A percentile compares a stretch with the other conserved stretches of the same genome.
Evolutionary conservation across 208 protist species (phyloP).

Genomic region (Blastocrithidia nonstop): DNA sequence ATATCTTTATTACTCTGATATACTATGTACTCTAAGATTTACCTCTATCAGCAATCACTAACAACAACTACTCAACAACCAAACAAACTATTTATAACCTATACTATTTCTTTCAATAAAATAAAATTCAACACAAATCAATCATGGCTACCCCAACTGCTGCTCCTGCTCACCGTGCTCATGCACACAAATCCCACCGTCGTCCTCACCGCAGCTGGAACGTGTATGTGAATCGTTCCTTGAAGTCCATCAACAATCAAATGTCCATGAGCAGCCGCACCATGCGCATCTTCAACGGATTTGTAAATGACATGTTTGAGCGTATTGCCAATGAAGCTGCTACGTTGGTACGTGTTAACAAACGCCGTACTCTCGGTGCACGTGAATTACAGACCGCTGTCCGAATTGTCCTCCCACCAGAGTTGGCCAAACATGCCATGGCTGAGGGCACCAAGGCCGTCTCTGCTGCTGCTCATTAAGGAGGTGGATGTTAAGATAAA

Average conservation of each 20-base stretch:
- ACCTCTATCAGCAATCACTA: too few species aligned
- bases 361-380: constrained; percentile 89
- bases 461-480: constrained; percentile 54
- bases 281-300: constrained; percentile 97
- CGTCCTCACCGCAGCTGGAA: constrained; percentile 69
- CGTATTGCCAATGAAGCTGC: constrained; percentile 90
- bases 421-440: constrained; percentile 97
- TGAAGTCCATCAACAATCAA: constrained; percentile 93
- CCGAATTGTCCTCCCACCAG: constrained; percentile 92
- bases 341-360: constrained; percentile 88
- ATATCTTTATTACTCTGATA: too few species aligned
- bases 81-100: too few species aligned
- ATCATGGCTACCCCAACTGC: too few species aligned
- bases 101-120: too few species aligned
- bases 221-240: constrained; percentile 82
- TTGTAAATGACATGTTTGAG: constrained; percentile 97
- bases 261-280: constrained; percentile 91
- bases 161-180: too few species aligned
- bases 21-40: too few species aligned
- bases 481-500: too few species aligned
- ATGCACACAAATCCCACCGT: too few species aligned
- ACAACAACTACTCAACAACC: too few species aligned
- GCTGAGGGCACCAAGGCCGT: constrained; percentile 97
- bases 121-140: too few species aligned
- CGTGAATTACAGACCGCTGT: constrained; percentile 95